phyloP scores from a whole-genome alignment of 2,329 filamentous ascomycete genomes.

The Ascocoryne sarcoides region DNA sequence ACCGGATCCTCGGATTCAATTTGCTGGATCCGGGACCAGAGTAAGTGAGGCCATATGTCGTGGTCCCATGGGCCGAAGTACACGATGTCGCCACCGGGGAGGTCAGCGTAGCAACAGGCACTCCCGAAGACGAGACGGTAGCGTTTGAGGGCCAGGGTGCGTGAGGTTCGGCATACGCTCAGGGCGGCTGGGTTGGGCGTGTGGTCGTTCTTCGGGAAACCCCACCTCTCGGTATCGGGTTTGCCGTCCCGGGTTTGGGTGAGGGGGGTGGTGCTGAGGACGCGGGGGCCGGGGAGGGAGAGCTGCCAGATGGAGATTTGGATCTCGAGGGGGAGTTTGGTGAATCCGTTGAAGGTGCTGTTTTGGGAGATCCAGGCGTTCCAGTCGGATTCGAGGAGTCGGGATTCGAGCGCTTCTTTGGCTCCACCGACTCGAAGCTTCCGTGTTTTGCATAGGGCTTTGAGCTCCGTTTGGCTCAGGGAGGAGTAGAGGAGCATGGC shows the following conservation, averaged over 20 bases:
- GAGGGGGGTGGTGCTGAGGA: not conserved
- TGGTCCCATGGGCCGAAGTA: constrained; percentile 1
- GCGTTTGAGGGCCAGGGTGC: not conserved
- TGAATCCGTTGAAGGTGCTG: not conserved
- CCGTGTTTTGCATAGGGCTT: no score
- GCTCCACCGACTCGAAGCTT: no score
- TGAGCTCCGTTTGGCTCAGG: no score
- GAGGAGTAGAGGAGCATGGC: no score
- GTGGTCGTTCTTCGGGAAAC: not conserved
- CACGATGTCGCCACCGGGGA: constrained; percentile 1
- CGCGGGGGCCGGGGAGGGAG: not conserved
- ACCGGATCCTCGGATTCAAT: no score
- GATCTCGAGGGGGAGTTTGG: not conserved
- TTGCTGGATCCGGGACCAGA: no score
- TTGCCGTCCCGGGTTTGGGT: not conserved
- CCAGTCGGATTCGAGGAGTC: no score
- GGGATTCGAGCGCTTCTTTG: no score
- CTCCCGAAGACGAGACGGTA: constrained; percentile 3
- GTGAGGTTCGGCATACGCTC: not conserved
- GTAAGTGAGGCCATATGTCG: no score
- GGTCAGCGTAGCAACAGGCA: constrained; percentile 1
- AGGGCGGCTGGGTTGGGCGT: not conserved
- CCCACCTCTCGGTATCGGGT: not conserved
- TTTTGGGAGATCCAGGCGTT: no score
- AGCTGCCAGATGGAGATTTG: not conserved